These are phyloP conservation scores for Linum trigynum DNA, from an alignment of 345 rosid species.

Conservation along the genomic window DNA sequence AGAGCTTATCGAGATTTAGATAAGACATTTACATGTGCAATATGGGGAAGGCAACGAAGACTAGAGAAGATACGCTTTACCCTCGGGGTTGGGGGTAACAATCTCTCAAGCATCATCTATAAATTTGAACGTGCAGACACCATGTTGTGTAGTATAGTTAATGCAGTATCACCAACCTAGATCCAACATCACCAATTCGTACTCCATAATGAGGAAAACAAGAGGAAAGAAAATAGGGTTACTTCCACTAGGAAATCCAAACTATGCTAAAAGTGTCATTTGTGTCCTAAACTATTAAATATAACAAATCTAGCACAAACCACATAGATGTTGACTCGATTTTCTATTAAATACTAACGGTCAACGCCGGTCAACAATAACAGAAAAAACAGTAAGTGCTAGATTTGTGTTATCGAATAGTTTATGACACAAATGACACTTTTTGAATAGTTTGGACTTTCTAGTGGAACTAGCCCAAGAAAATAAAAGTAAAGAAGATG, in stretches of 20 bases:
- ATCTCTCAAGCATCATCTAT: conserved; percentile 97
- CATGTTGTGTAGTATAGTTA: conserved; percentile 91
- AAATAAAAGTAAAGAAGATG: background rate
- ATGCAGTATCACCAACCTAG: conserved; percentile 92
- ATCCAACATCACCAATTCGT: conserved; percentile 17
- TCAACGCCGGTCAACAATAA: too few species aligned
- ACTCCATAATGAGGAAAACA: background rate
- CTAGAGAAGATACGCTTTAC: conserved; percentile 93
- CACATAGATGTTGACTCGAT: too few species aligned
- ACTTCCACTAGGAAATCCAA: too few species aligned
- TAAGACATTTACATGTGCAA: conserved; percentile 64
- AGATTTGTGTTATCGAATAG: too few species aligned
- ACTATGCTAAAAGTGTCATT: too few species aligned
- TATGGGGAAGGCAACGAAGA: conserved; percentile 92
- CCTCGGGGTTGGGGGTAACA: conserved; percentile 98
- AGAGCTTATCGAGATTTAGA: background rate
- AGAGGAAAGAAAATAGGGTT: background rate
- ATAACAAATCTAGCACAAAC: too few species aligned
- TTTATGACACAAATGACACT: too few species aligned
- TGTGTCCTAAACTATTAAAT: too few species aligned
- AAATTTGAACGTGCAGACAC: conserved; percentile 96
- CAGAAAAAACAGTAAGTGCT: too few species aligned
- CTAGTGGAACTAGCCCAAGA: background rate
- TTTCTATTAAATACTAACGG: too few species aligned
- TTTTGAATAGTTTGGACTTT: too few species aligned